Evolutionary conservation across 768 basidiomycete genomes (phyloP).

Genomic region (Auricularia heimuer): DNA sequence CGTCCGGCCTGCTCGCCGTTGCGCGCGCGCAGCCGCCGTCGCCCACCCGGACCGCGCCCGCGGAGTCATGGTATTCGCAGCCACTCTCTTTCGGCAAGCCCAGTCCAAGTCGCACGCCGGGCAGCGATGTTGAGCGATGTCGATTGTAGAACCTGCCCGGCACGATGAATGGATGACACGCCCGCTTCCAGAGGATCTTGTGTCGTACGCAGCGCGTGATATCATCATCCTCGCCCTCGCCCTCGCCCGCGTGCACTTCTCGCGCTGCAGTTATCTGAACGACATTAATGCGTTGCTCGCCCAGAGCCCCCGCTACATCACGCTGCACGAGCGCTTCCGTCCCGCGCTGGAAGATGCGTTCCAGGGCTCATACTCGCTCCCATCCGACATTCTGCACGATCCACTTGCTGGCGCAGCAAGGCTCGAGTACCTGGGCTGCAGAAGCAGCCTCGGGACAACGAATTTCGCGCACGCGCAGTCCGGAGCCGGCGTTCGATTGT

Average conservation of each 20-base stretch:
- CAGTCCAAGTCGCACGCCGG: not conserved
- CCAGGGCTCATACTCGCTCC: not conserved
- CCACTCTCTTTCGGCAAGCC: slow-evolving; percentile 16
- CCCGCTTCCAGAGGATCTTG: slow-evolving; percentile 26
- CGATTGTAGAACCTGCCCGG: slow-evolving; percentile 7
- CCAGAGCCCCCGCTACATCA: slow-evolving; percentile 14
- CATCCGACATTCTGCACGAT: not conserved
- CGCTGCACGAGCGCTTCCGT: slow-evolving; percentile 8
- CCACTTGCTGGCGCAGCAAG: not conserved
- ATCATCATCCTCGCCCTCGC: slow-evolving; percentile 26
- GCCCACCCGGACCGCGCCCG: too few relatives aligned
- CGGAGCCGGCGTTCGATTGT: not conserved
- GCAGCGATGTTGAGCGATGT: not conserved
- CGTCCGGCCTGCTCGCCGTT: too few relatives aligned
- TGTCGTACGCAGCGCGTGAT: slow-evolving; percentile 35
- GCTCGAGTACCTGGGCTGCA: not conserved
- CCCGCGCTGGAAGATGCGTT: not conserved
- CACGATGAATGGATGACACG: slow-evolving; percentile 33
- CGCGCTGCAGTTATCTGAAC: slow-evolving; percentile 10
- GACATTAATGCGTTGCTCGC: slow-evolving; percentile 5
- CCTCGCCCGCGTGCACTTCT: slow-evolving; percentile 26
- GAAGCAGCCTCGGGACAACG: not conserved
- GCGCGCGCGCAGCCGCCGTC: too few relatives aligned
- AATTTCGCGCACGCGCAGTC: not conserved
- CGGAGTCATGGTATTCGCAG: slow-evolving; percentile 12